Evolutionary conservation across 257 asterid species (phyloP).

Genomic region (Datura wrightii): DNA sequence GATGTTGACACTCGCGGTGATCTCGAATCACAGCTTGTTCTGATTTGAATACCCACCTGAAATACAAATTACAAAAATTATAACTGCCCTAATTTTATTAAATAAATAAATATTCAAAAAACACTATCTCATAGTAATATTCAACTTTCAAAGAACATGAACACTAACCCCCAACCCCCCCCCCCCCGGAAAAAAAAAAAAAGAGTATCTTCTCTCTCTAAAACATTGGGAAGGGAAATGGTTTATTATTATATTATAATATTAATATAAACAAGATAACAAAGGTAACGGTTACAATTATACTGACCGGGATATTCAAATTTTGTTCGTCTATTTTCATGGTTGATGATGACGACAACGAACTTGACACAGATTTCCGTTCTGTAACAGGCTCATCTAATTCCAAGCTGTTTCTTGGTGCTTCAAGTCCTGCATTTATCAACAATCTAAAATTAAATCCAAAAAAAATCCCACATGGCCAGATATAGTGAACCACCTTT

Average conservation of each 20-base stretch:
- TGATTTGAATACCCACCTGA: conserved; percentile 74
- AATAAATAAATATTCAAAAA: background rate
- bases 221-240: conserved; percentile 46
- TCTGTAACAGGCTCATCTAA: conserved; percentile 45
- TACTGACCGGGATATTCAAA: conserved; percentile 46
- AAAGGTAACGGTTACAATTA: conserved; percentile 53
- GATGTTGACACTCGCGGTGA: conserved; percentile 55
- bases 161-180: background rate
- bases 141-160: background rate
- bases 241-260: conserved; percentile 16
- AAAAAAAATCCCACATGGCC: background rate
- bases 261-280: background rate
- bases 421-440: conserved; percentile 65
- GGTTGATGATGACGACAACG: conserved; percentile 37
- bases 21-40: conserved; percentile 48
- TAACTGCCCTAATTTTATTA: too few relatives aligned
- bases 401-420: conserved; percentile 94
- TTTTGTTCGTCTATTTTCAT: conserved; percentile 43
- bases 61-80: conserved; percentile 5
- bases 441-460: background rate
- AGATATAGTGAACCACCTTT: too few relatives aligned
- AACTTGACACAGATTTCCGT: conserved; percentile 34
- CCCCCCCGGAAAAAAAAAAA: background rate
- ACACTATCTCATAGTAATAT: conserved; percentile 33
- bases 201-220: background rate